Conservation (phyloP, 2,329 filamentous ascomycete genomes). For the Trichophyton benhamiae region DNA sequence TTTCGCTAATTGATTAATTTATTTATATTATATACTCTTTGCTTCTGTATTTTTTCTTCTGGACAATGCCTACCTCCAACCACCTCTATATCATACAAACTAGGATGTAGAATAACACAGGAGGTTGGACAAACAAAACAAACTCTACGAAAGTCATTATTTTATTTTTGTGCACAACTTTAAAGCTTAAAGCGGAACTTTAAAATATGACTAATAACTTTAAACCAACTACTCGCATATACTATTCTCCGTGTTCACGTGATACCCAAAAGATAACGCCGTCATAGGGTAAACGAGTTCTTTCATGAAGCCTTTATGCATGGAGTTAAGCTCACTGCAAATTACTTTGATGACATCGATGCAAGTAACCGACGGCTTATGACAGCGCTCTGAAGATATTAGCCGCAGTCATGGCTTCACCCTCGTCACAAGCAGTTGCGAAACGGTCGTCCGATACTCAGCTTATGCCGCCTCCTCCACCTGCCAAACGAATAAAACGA, state of each 20-base stretch:
- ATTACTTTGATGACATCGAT: not conserved
- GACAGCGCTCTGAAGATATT: not conserved
- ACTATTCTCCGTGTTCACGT: not conserved
- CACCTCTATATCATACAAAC: not conserved
- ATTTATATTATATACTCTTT: not conserved
- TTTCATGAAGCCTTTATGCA: too few species aligned
- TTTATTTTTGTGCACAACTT: not conserved
- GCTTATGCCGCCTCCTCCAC: conserved; percentile 78
- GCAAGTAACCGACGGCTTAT: not conserved
- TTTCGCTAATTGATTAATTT: not conserved
- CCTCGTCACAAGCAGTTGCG: conserved; percentile 21
- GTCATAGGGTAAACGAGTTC: not conserved
- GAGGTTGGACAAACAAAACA: not conserved
- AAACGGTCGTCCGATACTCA: conserved; percentile 35
- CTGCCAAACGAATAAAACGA: conserved; percentile 78
- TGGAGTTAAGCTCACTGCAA: not conserved
- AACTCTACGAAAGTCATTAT: not conserved
- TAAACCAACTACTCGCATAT: not conserved
- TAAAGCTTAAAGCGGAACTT: not conserved
- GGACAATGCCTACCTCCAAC: too few species aligned
- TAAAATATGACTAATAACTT: not conserved
- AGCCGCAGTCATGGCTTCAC: conserved; percentile 15
- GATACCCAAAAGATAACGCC: not conserved
- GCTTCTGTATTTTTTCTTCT: not conserved
- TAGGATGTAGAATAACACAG: not conserved